phyloP scores from a whole-genome alignment of 768 basidiomycete genomes.

The Lepiota venenata region DNA sequence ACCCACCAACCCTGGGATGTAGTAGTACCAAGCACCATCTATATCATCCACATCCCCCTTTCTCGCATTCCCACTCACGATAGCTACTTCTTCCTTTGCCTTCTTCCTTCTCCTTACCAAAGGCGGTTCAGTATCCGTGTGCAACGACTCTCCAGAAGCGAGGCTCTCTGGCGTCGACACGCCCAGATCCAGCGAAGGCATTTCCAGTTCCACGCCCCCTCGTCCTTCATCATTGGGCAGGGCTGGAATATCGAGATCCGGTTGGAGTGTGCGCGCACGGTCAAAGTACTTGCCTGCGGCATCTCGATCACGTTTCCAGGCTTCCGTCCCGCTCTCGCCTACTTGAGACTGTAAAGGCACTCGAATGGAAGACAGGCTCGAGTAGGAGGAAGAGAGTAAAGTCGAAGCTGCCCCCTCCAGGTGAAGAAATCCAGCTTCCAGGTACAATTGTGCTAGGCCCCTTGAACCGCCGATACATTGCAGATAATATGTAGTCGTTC shows the following conservation, averaged over 20 bases:
- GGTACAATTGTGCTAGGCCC: slow-evolving; percentile 71
- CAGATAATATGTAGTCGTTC: slow-evolving; percentile 58
- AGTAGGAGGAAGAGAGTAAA: slow-evolving; percentile 71
- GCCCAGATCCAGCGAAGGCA: slow-evolving; percentile 62
- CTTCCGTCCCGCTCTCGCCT: slow-evolving; percentile 59
- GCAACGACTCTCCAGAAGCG: slow-evolving; percentile 30
- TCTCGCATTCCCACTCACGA: slow-evolving; percentile 39
- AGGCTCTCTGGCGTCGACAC: slow-evolving; percentile 32
- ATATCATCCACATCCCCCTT: slow-evolving; percentile 51
- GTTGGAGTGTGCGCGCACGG: slow-evolving; percentile 56
- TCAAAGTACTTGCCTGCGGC: slow-evolving; percentile 71
- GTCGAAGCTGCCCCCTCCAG: slow-evolving; percentile 76
- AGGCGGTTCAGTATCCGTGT: slow-evolving; percentile 33
- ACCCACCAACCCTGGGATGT: slow-evolving; percentile 75
- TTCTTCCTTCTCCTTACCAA: slow-evolving; percentile 49
- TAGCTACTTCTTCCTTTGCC: slow-evolving; percentile 52
- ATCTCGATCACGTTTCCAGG: slow-evolving; percentile 74
- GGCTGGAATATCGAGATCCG: slow-evolving; percentile 65
- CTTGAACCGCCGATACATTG: slow-evolving; percentile 63
- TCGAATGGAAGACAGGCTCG: slow-evolving; percentile 75
- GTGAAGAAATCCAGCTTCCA: slow-evolving; percentile 76
- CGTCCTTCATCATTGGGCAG: slow-evolving; percentile 46
- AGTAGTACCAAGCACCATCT: slow-evolving; percentile 77
- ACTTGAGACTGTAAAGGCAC: slow-evolving; percentile 50
- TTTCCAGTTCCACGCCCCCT: slow-evolving; percentile 46